These are phyloP conservation scores for Edhazardia aedis DNA, from an alignment of 371 early-diverging fungal genomes.

Conservation along the genomic window DNA sequence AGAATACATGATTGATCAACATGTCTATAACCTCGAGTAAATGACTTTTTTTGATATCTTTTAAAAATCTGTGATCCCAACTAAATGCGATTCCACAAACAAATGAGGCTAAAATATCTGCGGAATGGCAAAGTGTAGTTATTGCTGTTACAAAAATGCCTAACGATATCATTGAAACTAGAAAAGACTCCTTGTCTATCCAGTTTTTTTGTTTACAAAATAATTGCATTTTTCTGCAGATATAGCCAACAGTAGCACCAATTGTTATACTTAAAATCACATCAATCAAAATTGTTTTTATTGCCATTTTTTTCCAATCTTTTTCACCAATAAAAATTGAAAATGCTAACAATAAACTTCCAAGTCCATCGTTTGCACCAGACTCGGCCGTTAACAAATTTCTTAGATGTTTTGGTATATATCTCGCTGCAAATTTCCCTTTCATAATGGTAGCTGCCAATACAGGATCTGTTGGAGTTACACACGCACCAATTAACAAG, in stretches of 20 bases:
- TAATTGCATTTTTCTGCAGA: conserved; percentile 52
- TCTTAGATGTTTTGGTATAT: conserved; percentile 58
- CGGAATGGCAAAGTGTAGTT: conserved; percentile 55
- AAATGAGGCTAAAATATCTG: conserved; percentile 69
- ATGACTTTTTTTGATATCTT: conserved; percentile 60
- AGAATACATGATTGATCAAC: conserved; percentile 62
- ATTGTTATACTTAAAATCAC: conserved; percentile 54
- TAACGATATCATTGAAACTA: conserved; percentile 60
- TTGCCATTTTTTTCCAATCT: conserved; percentile 47
- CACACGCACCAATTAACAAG: conserved; percentile 57
- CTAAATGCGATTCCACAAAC: conserved; percentile 64
- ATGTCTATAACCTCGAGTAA: conserved; percentile 70
- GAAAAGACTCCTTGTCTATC: conserved; percentile 66
- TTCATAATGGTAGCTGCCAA: conserved; percentile 69
- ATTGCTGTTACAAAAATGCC: conserved; percentile 58
- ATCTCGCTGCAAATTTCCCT: conserved; percentile 67
- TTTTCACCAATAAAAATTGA: conserved; percentile 23
- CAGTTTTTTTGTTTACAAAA: conserved; percentile 52
- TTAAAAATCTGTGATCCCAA: conserved; percentile 60
- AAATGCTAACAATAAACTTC: conserved; percentile 58
- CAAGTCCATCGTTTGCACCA: conserved; percentile 52
- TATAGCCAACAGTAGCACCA: conserved; percentile 57
- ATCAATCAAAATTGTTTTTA: conserved; percentile 54
- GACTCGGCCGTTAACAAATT: conserved; percentile 59
- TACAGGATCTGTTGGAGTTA: conserved; percentile 83